Percentiles rank a stretch among this genome's conserved stretches.
Conservation (phyloP, 2,329 filamentous ascomycete species). For the Stachybotrys chlorohalonatus region DNA sequence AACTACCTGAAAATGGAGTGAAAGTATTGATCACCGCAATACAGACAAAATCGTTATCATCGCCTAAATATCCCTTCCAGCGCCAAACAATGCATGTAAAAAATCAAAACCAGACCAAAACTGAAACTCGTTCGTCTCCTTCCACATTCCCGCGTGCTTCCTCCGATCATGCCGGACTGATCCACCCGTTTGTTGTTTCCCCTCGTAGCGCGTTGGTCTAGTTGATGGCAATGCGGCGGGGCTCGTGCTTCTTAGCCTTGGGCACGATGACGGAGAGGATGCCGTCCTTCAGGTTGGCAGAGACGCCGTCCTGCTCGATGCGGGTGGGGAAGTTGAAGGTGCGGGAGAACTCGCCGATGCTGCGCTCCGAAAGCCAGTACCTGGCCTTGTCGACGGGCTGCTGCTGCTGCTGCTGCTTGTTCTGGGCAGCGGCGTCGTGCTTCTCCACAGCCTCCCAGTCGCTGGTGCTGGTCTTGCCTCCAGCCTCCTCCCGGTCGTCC, state of each 20-base stretch:
- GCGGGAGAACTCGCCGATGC: slow-evolving; percentile 57
- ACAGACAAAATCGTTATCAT: neutral
- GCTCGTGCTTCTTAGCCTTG: slow-evolving; percentile 53
- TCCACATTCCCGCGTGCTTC: too few species aligned
- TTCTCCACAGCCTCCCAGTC: slow-evolving; percentile 12
- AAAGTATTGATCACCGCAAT: neutral
- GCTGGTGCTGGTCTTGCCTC: slow-evolving; percentile 8
- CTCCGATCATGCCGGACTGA: too few species aligned
- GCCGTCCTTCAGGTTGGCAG: slow-evolving; percentile 55
- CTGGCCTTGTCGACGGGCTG: slow-evolving; percentile 36
- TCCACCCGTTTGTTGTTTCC: too few species aligned
- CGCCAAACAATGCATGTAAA: neutral
- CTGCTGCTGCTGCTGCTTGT: slow-evolving; percentile 12
- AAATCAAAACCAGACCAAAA: neutral
- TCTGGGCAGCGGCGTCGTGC: slow-evolving; percentile 6
- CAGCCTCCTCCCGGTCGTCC: slow-evolving; percentile 36
- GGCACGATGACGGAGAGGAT: slow-evolving; percentile 56
- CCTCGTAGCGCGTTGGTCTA: slow-evolving; percentile 18
- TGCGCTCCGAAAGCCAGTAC: slow-evolving; percentile 65
- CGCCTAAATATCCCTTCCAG: neutral
- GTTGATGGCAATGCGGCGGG: slow-evolving; percentile 45
- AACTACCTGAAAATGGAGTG: neutral
- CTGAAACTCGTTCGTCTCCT: neutral
- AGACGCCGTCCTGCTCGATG: slow-evolving; percentile 55
- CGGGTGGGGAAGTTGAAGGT: slow-evolving; percentile 59